Evolutionary conservation across 2,329 filamentous ascomycete species (phyloP).

Genomic region (Sporothrix humicola): DNA sequence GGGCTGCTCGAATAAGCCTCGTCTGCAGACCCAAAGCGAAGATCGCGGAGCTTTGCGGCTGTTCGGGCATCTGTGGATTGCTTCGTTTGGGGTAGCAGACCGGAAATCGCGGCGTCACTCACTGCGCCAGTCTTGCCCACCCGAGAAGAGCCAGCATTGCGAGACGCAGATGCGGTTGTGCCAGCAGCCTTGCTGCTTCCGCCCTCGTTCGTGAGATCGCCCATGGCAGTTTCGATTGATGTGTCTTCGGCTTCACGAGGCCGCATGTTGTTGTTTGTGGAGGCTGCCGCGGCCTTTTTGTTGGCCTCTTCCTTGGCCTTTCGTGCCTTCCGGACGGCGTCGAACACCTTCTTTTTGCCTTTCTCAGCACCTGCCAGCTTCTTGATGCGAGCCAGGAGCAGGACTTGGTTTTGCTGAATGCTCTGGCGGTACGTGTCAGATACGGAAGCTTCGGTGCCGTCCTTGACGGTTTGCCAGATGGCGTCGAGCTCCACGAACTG

Average conservation of each 20-base stretch:
- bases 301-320: slow-evolving; percentile 60
- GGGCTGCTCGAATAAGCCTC: slow-evolving; percentile 43
- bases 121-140: background rate
- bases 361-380: slow-evolving; percentile 73
- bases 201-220: slow-evolving; percentile 43
- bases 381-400: slow-evolving; percentile 79
- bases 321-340: slow-evolving; percentile 74
- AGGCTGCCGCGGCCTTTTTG: slow-evolving; percentile 61
- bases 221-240: slow-evolving; percentile 48
- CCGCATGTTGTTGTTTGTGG: slow-evolving; percentile 64
- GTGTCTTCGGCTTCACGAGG: slow-evolving; percentile 66
- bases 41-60: slow-evolving; percentile 44
- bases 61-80: slow-evolving; percentile 31
- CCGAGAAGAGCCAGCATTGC: background rate
- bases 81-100: slow-evolving; percentile 28
- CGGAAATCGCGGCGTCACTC: slow-evolving; percentile 29
- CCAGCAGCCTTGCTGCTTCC: background rate
- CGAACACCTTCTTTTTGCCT: slow-evolving; percentile 74
- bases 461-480: slow-evolving; percentile 82
- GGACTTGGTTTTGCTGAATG: slow-evolving; percentile 80
- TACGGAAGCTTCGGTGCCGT: slow-evolving; percentile 74
- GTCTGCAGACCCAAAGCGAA: slow-evolving; percentile 48
- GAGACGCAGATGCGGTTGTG: background rate
- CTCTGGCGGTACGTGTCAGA: slow-evolving; percentile 78
- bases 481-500: slow-evolving; percentile 84